These are phyloP conservation scores for Auricularia heimuer DNA, from an alignment of 768 basidiomycete species.

Conservation along the genomic window DNA sequence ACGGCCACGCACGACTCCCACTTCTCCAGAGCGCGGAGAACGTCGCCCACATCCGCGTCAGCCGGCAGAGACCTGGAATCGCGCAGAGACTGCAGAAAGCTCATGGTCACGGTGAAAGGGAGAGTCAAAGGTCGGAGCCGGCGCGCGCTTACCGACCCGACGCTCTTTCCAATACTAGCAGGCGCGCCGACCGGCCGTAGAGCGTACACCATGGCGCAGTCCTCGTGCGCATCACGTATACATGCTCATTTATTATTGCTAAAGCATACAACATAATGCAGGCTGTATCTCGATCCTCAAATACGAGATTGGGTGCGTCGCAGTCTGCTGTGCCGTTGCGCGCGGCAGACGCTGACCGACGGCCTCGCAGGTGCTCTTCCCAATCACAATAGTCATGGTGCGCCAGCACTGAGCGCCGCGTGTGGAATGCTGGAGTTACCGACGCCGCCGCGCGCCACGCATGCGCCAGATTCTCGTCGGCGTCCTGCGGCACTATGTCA, in stretches of 20 bases:
- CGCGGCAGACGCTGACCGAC: neutral
- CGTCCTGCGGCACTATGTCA: conserved; percentile 85
- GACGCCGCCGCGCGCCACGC: conserved; percentile 2
- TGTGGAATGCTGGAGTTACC: neutral
- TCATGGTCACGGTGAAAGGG: neutral
- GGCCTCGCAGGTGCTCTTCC: conserved; percentile 53
- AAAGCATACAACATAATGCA: neutral
- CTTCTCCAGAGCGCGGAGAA: neutral
- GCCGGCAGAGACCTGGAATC: neutral
- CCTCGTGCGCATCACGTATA: too few relatives aligned
- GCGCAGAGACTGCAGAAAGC: neutral
- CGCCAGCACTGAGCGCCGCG: conserved; percentile 17
- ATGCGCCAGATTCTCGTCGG: conserved; percentile 74
- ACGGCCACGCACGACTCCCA: neutral
- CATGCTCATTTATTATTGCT: too few relatives aligned
- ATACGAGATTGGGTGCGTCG: conserved; percentile 69
- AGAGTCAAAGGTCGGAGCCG: neutral
- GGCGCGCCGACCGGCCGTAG: too few relatives aligned
- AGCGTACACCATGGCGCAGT: too few relatives aligned
- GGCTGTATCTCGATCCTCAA: conserved; percentile 80
- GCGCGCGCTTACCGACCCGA: too few relatives aligned
- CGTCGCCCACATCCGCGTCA: neutral
- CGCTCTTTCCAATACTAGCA: too few relatives aligned
- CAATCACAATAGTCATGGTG: conserved; percentile 96
- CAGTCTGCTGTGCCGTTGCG: neutral